These are phyloP conservation scores for Rhodamnia rubescens DNA, from an alignment of 345 rosid species.

Conservation along the genomic window DNA sequence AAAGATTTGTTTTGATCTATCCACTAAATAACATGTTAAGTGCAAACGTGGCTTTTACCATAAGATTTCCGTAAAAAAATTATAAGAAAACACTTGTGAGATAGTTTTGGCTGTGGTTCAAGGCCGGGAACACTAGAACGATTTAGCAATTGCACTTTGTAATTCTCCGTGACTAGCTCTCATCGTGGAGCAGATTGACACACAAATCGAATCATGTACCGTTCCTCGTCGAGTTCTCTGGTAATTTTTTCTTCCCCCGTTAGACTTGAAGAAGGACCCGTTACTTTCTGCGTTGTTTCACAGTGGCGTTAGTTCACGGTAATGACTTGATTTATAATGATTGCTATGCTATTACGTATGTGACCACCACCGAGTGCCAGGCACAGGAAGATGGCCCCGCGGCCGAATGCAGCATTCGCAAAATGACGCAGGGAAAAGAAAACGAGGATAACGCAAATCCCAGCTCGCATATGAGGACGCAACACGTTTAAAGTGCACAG, in stretches of 20 bases:
- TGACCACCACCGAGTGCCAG: background rate
- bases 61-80: too few species aligned
- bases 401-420: background rate
- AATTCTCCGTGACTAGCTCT: background rate
- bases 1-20: too few species aligned
- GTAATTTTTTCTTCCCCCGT: background rate
- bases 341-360: background rate
- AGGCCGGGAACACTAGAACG: accelerated
- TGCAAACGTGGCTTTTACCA: too few species aligned
- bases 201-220: background rate
- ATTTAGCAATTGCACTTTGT: accelerated
- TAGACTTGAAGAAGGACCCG: background rate
- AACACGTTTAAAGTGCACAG: background rate
- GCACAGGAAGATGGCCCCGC: background rate
- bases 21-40: too few species aligned
- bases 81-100: background rate
- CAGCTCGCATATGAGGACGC: too few species aligned
- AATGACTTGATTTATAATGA: background rate
- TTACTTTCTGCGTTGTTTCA: background rate
- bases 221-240: background rate
- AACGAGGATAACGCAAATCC: background rate
- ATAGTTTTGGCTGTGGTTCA: background rate
- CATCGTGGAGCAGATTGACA: accelerated
- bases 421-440: background rate
- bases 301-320: background rate